Base-by-base conservation (phyloP, 2,329 filamentous ascomycete species). In the Trichoderma sp. region DNA sequence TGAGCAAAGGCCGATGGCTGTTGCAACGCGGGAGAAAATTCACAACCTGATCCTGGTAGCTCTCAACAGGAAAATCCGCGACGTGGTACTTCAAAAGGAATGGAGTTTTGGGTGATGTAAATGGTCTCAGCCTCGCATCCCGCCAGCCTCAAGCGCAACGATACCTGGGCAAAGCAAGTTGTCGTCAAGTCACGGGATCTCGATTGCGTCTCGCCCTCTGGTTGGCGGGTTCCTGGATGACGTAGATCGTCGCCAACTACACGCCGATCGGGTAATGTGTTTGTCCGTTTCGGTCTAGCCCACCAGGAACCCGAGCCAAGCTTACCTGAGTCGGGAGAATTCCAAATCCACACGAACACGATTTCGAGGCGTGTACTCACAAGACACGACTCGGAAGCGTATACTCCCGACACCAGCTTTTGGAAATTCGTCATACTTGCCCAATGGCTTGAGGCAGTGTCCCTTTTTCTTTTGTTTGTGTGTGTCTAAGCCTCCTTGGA, bases 151-250 rank as follows among this genome's bases (percentile, higher is more conserved):
- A 39, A 39, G 57, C 64, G 64, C 64, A 64, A 55, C 47, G 70
- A 68, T 39, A 13, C 28, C 57, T n/a, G 39, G 39, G 53, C 53
- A 39, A 68, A 23, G 32, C n/a, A 39, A 32, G 71, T 50, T 50
- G 43, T 65, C 34, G 23, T 34, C 34, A 72, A 53, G 67, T 70
- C 71, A 72, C 71, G 71, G 47, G 71, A 70, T 61, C 50, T 28
- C 26, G 43, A 43, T 11, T 53, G 53, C 13, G 7, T 30, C n/a
- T 13, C 30, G 39, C 32, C 12, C 23, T 71, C 57, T 69, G 55
- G 39, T 70, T 64, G 68, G 71, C 68, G 34, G 53, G 69, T 73
- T 73, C 71, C 68, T 73, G 62, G 69, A 61, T 67, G 53, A 53
- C 43, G 62, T 67, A 28, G 43, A 67, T 63, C 9, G 20, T 36